Conservation (phyloP, 306 rosid species). For the Vachellia pachyceras region DNA sequence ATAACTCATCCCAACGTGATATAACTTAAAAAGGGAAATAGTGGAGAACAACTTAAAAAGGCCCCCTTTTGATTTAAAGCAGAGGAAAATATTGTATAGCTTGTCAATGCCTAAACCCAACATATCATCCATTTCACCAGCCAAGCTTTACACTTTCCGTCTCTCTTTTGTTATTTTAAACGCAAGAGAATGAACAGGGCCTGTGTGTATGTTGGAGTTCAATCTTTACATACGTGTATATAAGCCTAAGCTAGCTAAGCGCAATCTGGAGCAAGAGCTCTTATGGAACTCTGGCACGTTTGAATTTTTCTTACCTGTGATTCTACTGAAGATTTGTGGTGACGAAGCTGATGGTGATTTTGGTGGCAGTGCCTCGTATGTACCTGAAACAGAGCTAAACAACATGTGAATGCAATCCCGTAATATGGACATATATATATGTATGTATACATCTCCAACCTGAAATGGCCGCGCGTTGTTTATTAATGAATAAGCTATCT, state of each 20-base stretch:
- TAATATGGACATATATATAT: too few relatives aligned
- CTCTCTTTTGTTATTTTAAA: background rate
- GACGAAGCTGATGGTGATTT: background rate
- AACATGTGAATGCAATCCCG: too few relatives aligned
- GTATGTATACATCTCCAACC: too few relatives aligned
- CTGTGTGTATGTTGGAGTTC: background rate
- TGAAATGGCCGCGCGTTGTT: too few relatives aligned
- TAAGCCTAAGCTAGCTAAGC: background rate
- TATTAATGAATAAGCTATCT: too few relatives aligned
- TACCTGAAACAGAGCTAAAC: too few relatives aligned
- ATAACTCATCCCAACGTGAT: background rate
- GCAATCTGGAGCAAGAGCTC: background rate
- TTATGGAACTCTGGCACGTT: background rate
- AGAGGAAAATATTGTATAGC: background rate
- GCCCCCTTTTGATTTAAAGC: too few relatives aligned
- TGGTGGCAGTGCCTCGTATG: background rate
- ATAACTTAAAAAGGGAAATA: background rate
- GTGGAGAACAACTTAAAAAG: too few relatives aligned
- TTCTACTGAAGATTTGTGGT: conserved; percentile 32
- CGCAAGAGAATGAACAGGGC: background rate
- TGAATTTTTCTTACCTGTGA: background rate
- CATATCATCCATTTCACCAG: background rate
- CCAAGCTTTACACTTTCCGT: background rate
- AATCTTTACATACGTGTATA: too few relatives aligned
- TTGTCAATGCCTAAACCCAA: conserved; percentile 10